A percentile compares a stretch with the other conserved stretches of the same genome.
phyloP scores from a whole-genome alignment of 306 rosid species.

The Parietaria judaica region DNA sequence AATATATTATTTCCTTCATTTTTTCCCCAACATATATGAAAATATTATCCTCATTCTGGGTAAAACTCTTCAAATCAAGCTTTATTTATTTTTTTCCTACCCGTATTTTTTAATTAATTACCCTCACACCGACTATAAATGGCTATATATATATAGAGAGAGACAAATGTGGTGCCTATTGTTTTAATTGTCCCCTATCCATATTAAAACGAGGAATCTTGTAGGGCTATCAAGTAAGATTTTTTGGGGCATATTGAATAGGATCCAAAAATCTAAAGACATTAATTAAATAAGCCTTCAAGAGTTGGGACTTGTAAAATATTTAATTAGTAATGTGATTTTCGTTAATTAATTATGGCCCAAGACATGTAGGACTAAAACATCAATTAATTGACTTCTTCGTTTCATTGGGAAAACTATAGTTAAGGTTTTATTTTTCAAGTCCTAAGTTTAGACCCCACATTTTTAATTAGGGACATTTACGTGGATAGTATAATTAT shows the following conservation, averaged over 20 bases:
- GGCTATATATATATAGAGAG: neutral
- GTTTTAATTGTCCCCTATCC: neutral
- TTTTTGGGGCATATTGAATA: neutral
- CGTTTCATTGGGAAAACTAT: neutral
- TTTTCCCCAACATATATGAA: too few species aligned
- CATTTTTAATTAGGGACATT: conserved; percentile 1
- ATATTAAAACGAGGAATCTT: neutral
- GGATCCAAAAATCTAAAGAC: neutral
- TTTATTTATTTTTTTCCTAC: too few species aligned
- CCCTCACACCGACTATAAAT: neutral
- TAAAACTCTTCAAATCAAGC: too few species aligned
- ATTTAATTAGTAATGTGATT: neutral
- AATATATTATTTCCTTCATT: too few species aligned
- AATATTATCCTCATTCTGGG: too few species aligned
- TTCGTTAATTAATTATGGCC: neutral
- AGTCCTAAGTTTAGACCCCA: conserved; percentile 1
- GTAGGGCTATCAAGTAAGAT: neutral
- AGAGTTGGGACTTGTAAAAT: neutral
- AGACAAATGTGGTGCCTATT: neutral
- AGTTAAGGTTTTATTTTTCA: neutral
- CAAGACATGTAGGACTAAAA: conserved; percentile 2
- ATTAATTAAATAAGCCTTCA: neutral
- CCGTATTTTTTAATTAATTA: too few species aligned
- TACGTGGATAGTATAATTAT: too few species aligned
- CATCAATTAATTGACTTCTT: neutral